Evolutionary conservation across 768 basidiomycete species (phyloP).

Genomic region (Lactarius psammicola): DNA sequence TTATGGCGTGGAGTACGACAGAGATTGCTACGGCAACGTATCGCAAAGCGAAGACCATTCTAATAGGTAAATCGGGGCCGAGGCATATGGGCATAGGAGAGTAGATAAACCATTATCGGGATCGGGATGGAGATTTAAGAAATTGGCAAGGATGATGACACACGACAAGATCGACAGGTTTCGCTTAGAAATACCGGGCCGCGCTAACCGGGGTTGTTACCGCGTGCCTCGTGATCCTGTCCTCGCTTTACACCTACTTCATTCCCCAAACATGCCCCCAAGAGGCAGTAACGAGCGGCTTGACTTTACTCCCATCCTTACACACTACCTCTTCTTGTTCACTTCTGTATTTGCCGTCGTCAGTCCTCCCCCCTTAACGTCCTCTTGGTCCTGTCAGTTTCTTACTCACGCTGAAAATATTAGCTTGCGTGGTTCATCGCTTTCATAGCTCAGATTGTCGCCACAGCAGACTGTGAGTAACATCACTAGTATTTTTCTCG

Average conservation of each 20-base stretch:
- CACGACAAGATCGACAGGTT: neutral
- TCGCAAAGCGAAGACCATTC: neutral
- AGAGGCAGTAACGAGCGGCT: slow-evolving; percentile 58
- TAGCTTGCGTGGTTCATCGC: slow-evolving; percentile 44
- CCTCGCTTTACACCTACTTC: slow-evolving; percentile 10
- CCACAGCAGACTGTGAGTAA: slow-evolving; percentile 38
- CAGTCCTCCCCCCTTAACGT: slow-evolving; percentile 35
- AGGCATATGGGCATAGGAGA: neutral
- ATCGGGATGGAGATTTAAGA: neutral
- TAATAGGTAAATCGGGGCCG: neutral
- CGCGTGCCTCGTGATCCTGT: neutral
- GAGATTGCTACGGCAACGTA: slow-evolving; percentile 13
- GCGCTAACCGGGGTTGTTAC: neutral
- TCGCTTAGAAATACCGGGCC: slow-evolving; percentile 1
- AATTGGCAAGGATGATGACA: neutral
- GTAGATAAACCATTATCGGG: neutral
- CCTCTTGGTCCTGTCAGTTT: neutral
- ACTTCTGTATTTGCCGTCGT: slow-evolving; percentile 81
- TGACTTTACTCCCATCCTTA: slow-evolving; percentile 85
- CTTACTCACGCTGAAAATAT: slow-evolving; percentile 14
- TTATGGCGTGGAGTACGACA: slow-evolving; percentile 2
- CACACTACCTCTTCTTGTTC: slow-evolving; percentile 88
- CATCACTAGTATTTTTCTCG: slow-evolving; percentile 15
- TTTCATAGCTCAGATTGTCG: slow-evolving; percentile 50
- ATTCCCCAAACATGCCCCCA: slow-evolving; percentile 42